Base-by-base conservation (phyloP, 108 stramenopile species). In the Chaetoceros muelleri region DNA sequence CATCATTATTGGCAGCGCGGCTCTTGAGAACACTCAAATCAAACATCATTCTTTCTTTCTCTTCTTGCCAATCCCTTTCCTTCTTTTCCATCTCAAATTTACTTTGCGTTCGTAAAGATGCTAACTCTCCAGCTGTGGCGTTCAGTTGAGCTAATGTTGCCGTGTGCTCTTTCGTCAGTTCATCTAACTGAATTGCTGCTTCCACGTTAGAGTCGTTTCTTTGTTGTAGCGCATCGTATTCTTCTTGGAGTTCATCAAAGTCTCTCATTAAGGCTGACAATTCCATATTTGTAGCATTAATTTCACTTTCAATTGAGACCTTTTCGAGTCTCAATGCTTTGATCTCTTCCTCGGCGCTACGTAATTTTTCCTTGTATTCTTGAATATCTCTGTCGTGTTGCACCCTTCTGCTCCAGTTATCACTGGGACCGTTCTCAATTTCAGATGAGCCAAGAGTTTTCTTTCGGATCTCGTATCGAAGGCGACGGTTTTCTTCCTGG, bases 121-220 rank as follows among this genome's bases (percentile, higher is more conserved):
- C 87, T n/a, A 93, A 67, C 48, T 93, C 92, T 0, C 74, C 70
- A 51, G 73, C 78, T 2, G 85, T 82, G 7, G 92, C 92, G 65
- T 93, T 89, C 48, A 93, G 60, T 34, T 89, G 85, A 1, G 92
- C 92, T 5, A 84, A 80, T 20, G 84, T 93, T 48, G 92, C 92
- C 47, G 83, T 85, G 56, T 90, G 85, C 62, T 87, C 87, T 54
- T 63, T 74, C 3, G 84, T 81, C 31, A 93, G 58, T 5, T 80
- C 75, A 59, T 86, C 75, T 1, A 93, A 73, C 61, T 87, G 82
- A 24, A 93, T 93, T 58, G 84, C 81, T 3, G 92, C 92, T 57
- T 93, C 92, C 45, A 69, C 81, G 64, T 83, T 87, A 29, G 80
- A 70, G 24, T 77, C 74, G 24, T 76, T 87, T 13, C 78, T 80